Evolutionary conservation across 306 rosid genomes (phyloP), one percentile per base, ranked within the genome.

Genomic region (Trichosanthes cucumerina): DNA sequence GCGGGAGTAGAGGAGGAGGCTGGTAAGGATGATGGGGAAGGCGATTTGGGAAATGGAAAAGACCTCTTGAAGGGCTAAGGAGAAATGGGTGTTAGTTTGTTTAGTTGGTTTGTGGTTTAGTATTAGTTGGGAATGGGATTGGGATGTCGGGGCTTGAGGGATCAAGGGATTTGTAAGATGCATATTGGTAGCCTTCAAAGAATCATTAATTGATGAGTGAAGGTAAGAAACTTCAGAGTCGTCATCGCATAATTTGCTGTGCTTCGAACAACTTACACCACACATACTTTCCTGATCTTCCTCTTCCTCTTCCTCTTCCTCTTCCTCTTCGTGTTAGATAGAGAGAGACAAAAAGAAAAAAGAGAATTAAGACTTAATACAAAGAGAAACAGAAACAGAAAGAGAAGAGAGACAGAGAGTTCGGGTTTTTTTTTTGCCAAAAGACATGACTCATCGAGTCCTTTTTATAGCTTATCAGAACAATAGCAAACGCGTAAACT

Each of bases 11-110:
- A 93, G 86, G 14, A 93, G 80, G 12, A 93, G 89, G 5, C 98
- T 90, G 0, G 96, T 93, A 24, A 93, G 84, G n/a, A 93, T 86
- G 91, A 91, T 91, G 2, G 98, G 98, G 23, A 93, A 49, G 36
- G 93, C 97, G 14, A 93, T 90, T 24, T 84, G 82, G 58, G 84
- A 74, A 15, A 90, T 83, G 70, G 92, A 84, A 7, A 76, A 33
- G 23, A 82, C 78, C 81, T 93, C 98, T 31, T 63, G 60, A 5
- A 88, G 1, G 24, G 85, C 73, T 4, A 64, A 24, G 7, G 89
- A 53, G n/a, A 86, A 12, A 79, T 83, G 86, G 77, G 39, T 16
- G 38, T 50, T 66, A 75, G 78, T 80, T 31, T 72, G 38, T 39
- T 52, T 15, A 1, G 43, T 18, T 52, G 33, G 57, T n/a, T 47